These are phyloP conservation scores for Reticulomyxa filosa DNA, from an alignment of 78 protist genomes.

Conservation along the genomic window DNA sequence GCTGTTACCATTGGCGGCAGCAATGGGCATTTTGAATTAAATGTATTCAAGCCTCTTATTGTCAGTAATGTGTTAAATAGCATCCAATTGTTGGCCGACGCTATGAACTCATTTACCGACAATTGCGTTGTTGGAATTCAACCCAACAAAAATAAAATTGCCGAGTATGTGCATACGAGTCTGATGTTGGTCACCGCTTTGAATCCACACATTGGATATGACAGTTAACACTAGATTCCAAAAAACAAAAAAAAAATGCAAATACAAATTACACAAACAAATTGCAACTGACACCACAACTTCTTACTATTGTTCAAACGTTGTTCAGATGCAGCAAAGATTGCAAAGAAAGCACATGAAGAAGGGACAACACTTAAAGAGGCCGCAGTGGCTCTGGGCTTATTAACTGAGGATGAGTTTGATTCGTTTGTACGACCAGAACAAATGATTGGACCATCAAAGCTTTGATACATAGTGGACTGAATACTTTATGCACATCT, in stretches of 20 bases:
- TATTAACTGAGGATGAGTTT: not conserved
- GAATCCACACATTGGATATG: slow-evolving; percentile 86
- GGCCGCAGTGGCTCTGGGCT: not conserved
- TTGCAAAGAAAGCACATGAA: not conserved
- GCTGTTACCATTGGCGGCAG: slow-evolving; percentile 66
- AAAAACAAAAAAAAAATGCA: too few relatives aligned
- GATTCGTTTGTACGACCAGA: not conserved
- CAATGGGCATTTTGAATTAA: slow-evolving; percentile 75
- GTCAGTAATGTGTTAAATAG: slow-evolving; percentile 48
- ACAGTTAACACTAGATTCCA: too few relatives aligned
- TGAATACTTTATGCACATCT: too few relatives aligned
- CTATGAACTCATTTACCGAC: slow-evolving; percentile 31
- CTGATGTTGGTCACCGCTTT: slow-evolving; percentile 88
- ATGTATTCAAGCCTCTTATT: slow-evolving; percentile 81
- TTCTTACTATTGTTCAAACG: too few relatives aligned
- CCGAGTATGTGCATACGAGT: not conserved
- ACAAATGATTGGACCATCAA: not conserved
- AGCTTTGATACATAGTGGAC: not conserved
- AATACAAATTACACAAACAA: too few relatives aligned
- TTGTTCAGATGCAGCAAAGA: not conserved
- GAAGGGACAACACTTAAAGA: not conserved
- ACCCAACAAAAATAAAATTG: slow-evolving; percentile 28
- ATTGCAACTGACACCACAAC: too few relatives aligned
- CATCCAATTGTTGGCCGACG: slow-evolving; percentile 50
- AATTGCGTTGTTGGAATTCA: slow-evolving; percentile 62